phyloP scores from a whole-genome alignment of 208 protist genomes.

The Trypanosoma mega region DNA sequence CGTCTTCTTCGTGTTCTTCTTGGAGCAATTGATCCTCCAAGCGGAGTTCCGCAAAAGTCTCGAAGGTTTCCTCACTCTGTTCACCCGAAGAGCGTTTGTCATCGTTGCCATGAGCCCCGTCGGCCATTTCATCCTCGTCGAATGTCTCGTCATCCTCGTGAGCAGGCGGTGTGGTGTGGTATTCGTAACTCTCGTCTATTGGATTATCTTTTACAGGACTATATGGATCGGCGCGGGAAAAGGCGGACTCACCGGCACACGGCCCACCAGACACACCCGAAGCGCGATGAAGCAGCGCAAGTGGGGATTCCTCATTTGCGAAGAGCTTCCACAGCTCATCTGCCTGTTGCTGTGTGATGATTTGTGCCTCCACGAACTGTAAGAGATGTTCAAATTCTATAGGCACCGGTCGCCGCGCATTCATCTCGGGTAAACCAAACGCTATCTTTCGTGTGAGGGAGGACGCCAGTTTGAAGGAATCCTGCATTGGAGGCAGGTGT shows the following conservation, averaged over 20 bases:
- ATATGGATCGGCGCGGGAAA: neutral
- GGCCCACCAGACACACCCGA: neutral
- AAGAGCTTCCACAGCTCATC: constrained; percentile 79
- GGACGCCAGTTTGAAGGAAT: constrained; percentile 72
- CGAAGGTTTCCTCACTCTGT: constrained; percentile 30
- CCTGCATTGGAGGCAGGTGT: constrained; percentile 26
- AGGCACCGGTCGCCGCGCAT: constrained; percentile 42
- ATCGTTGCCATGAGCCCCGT: constrained; percentile 12
- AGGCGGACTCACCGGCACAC: neutral
- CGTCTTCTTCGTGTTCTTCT: constrained; percentile 15
- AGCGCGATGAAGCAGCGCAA: constrained; percentile 16
- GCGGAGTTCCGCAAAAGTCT: constrained; percentile 47
- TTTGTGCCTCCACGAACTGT: constrained; percentile 76
- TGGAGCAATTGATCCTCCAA: constrained; percentile 17
- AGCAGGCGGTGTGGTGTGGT: neutral
- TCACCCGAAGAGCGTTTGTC: constrained; percentile 11
- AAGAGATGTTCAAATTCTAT: constrained; percentile 73
- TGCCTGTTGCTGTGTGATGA: constrained; percentile 74
- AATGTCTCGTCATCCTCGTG: constrained; percentile 21
- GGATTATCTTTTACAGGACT: neutral
- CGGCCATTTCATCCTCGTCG: constrained; percentile 15
- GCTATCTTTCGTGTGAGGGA: constrained; percentile 52
- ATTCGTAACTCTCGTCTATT: neutral
- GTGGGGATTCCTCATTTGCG: constrained; percentile 25
- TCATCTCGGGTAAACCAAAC: constrained; percentile 44